phyloP scores from a whole-genome alignment of 257 asterid genomes.

The Echites panduratus region DNA sequence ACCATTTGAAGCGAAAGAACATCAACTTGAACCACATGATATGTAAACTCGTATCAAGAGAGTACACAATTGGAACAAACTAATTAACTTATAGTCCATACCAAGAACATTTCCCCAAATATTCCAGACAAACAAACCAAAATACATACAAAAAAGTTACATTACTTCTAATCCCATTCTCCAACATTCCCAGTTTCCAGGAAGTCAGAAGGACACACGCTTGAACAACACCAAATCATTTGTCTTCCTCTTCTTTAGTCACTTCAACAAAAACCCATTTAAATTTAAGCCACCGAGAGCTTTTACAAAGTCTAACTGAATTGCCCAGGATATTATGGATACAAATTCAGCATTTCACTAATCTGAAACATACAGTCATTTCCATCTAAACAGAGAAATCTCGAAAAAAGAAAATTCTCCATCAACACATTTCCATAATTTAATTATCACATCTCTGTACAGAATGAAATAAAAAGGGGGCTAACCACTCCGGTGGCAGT shows the following conservation, averaged over 20 bases:
- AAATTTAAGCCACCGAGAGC: too few relatives aligned
- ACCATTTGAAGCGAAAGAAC: too few relatives aligned
- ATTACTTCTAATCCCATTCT: not conserved
- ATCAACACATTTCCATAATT: not conserved
- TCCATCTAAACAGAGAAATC: not conserved
- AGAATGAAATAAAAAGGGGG: not conserved
- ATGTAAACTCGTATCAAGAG: too few relatives aligned
- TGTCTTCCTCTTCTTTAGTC: not conserved
- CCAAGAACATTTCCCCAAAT: too few relatives aligned
- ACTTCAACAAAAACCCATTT: not conserved
- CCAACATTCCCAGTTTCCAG: not conserved
- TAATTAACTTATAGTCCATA: too few relatives aligned
- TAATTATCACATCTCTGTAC: not conserved
- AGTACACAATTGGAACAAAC: too few relatives aligned
- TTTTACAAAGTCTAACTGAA: not conserved
- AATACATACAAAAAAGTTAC: too few relatives aligned
- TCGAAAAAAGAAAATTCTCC: not conserved
- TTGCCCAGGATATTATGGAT: not conserved
- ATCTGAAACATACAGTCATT: not conserved
- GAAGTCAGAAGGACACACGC: not conserved
- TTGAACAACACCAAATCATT: not conserved
- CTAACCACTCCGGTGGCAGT: slow-evolving; percentile 42
- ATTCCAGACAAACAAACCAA: too few relatives aligned
- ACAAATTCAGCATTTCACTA: not conserved
- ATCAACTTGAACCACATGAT: too few relatives aligned